phyloP scores from a whole-genome alignment of 73 alveolate species.

The Tetrahymena thermophila region DNA sequence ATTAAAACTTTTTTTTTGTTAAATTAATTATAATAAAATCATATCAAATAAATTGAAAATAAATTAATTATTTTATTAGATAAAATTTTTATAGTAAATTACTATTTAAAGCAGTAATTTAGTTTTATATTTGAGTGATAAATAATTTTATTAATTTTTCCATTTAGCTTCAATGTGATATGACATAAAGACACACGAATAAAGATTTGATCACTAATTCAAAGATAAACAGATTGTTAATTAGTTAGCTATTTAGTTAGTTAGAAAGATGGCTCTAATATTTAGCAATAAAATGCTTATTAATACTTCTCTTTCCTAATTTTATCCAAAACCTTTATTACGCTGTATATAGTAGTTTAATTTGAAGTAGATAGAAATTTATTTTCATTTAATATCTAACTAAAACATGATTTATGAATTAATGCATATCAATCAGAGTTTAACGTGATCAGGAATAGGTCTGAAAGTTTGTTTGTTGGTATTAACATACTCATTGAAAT shows the following conservation, averaged over 20 bases:
- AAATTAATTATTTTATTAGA: too few species aligned
- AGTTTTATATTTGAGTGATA: too few species aligned
- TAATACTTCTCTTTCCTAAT: background rate
- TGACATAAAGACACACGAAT: background rate
- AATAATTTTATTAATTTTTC: background rate
- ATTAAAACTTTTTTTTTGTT: too few species aligned
- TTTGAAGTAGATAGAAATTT: background rate
- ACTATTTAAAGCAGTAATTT: background rate
- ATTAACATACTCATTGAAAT: background rate
- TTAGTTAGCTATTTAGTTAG: too few species aligned
- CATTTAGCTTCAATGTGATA: background rate
- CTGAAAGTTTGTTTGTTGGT: background rate
- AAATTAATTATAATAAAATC: too few species aligned
- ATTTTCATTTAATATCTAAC: background rate
- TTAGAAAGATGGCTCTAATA: background rate
- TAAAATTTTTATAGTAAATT: too few species aligned
- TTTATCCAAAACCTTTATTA: too few species aligned
- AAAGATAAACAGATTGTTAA: background rate
- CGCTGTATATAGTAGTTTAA: background rate
- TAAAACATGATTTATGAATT: background rate
- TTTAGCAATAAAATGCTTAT: background rate
- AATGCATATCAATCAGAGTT: background rate
- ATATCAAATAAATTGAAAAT: too few species aligned
- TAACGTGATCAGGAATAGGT: slow-evolving; percentile 1
- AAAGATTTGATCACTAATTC: background rate